Conservation (phyloP, 495 filamentous ascomycete genomes). For the Choiromyces venosus region DNA sequence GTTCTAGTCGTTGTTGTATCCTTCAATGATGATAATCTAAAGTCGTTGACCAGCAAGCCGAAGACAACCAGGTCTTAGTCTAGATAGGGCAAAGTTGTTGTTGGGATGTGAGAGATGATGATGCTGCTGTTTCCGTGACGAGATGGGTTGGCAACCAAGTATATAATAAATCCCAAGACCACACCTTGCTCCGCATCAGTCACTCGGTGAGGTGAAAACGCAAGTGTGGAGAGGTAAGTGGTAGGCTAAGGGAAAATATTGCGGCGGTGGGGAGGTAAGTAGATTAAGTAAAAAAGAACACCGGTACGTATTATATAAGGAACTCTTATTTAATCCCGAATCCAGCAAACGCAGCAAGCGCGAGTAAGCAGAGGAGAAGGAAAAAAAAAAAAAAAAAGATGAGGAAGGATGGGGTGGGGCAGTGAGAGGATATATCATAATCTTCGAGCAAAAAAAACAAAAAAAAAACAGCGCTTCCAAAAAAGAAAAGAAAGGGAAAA, state of each 20-base stretch:
- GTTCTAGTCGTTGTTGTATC: not conserved
- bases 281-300: not conserved
- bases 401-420: not conserved
- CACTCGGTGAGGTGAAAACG: not conserved
- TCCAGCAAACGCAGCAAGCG: slow-evolving; percentile 1
- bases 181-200: not conserved
- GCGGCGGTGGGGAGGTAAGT: not conserved
- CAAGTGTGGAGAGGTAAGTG: not conserved
- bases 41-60: slow-evolving; percentile 4
- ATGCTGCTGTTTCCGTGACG: not conserved
- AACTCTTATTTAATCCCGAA: not conserved
- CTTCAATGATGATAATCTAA: not conserved
- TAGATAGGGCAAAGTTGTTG: not conserved
- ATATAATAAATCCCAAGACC: not conserved
- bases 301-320: not conserved
- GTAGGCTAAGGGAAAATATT: not conserved
- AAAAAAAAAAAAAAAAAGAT: not conserved
- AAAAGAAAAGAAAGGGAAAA: not conserved
- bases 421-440: not conserved
- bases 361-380: not conserved
- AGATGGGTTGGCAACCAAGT: not conserved
- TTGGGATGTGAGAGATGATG: not conserved
- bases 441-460: too few species aligned
- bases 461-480: not conserved
- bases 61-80: not conserved